Evolutionary conservation across 2,329 filamentous ascomycete species (phyloP).

Genomic region (Podosphaera fusca): DNA sequence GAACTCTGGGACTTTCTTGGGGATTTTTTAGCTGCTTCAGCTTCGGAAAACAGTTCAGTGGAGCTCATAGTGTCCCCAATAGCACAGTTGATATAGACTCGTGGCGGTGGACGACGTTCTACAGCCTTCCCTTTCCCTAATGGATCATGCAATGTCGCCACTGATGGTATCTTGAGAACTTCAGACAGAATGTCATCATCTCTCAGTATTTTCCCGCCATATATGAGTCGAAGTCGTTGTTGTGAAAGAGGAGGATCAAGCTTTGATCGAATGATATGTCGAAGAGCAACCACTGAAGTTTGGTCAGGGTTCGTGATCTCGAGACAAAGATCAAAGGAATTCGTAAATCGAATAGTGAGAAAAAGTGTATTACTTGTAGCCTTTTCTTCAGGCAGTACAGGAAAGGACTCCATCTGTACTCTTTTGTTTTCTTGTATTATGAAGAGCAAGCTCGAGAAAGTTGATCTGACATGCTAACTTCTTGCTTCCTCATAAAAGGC

Average conservation of each 20-base stretch:
- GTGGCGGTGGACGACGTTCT: conserved; percentile 19
- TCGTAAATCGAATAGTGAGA: conserved; percentile 77
- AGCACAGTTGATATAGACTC: conserved; percentile 82
- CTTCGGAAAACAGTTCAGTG: conserved; percentile 46
- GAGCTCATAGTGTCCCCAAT: conserved; percentile 53
- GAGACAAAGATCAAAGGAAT: conserved; percentile 60
- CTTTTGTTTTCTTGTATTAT: background rate
- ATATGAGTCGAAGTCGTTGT: conserved; percentile 66
- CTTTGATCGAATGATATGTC: conserved; percentile 54
- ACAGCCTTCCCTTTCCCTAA: conserved; percentile 47
- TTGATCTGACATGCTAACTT: no score
- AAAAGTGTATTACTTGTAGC: conserved; percentile 28
- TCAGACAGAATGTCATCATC: conserved; percentile 45
- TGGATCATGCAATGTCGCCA: conserved; percentile 19
- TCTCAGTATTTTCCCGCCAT: conserved; percentile 65
- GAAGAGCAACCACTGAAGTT: conserved; percentile 57
- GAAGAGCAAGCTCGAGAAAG: background rate
- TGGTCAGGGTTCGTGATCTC: conserved; percentile 43
- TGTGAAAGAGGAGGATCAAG: conserved; percentile 38
- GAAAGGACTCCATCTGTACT: background rate
- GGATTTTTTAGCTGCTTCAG: conserved; percentile 15
- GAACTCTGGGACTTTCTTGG: conserved; percentile 5
- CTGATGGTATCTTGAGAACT: conserved; percentile 40
- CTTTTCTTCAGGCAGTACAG: background rate
- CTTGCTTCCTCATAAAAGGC: no score